Percentiles rank a stretch among this genome's conserved stretches.
These are phyloP conservation scores for Alternaria novae-zelandiae DNA, from an alignment of 2,329 filamentous ascomycete genomes.

Conservation along the genomic window DNA sequence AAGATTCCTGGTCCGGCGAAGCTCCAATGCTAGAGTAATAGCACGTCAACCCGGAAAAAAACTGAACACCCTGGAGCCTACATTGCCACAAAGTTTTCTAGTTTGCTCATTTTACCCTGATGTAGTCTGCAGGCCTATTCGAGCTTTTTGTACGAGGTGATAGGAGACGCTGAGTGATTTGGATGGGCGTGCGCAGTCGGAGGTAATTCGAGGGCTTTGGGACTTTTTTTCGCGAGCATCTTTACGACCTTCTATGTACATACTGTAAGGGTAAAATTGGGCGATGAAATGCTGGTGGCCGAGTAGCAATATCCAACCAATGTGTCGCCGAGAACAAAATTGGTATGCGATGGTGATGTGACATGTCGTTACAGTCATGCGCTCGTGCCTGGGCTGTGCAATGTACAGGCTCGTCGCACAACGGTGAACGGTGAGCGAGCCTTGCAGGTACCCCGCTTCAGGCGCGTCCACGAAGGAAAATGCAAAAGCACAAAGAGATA, in stretches of 20 bases:
- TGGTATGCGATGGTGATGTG: not conserved
- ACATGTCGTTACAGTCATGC: not conserved
- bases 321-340: not conserved
- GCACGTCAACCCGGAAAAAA: not conserved
- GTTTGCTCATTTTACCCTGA: not conserved
- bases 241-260: not conserved
- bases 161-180: not conserved
- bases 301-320: not conserved
- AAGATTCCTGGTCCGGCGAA: constrained; percentile 58
- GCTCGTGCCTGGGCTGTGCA: not conserved
- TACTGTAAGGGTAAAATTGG: not conserved
- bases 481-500: not conserved
- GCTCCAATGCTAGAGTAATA: constrained; percentile 54
- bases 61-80: not conserved
- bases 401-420: not conserved
- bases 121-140: not conserved
- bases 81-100: not conserved
- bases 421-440: not conserved
- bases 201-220: not conserved
- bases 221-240: not conserved
- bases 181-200: not conserved
- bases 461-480: not conserved
- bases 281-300: not conserved
- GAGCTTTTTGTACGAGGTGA: not conserved
- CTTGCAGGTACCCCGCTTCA: not conserved